Evolutionary conservation across 441 rosid species (phyloP).

Genomic region (Flueggea neowawraea): DNA sequence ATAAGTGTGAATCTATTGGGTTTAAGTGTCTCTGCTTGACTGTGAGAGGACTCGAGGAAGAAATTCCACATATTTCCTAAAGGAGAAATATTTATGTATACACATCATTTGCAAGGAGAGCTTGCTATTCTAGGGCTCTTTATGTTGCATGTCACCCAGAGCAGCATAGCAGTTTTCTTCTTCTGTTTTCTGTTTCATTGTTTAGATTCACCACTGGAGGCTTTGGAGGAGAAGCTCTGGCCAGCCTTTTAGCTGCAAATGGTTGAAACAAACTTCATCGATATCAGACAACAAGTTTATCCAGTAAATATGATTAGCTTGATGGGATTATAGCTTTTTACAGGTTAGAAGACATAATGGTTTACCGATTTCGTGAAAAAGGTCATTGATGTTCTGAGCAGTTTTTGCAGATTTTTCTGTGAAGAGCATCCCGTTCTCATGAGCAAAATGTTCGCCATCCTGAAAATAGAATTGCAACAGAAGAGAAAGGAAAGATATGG

Average conservation of each 20-base stretch:
- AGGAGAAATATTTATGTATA: too few species aligned
- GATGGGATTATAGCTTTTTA: neutral
- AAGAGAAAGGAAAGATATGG: neutral
- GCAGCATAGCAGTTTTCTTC: conserved; percentile 39
- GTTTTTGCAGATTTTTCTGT: conserved; percentile 73
- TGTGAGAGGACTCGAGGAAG: too few species aligned
- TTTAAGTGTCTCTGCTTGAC: too few species aligned
- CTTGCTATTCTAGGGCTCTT: neutral
- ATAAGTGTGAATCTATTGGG: too few species aligned
- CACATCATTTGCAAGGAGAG: neutral
- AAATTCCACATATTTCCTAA: too few species aligned
- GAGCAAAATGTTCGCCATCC: conserved; percentile 62
- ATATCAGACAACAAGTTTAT: too few species aligned
- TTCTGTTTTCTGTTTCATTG: conserved; percentile 24
- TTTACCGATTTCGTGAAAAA: conserved; percentile 71
- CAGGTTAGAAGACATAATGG: neutral
- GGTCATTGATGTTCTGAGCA: conserved; percentile 63
- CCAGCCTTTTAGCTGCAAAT: conserved; percentile 49
- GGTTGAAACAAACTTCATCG: neutral
- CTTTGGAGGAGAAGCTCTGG: conserved; percentile 31
- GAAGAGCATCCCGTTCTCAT: conserved; percentile 63
- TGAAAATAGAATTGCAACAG: conserved; percentile 20
- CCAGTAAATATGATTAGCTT: neutral
- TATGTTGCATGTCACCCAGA: conserved; percentile 17
- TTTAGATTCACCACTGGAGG: conserved; percentile 36